Conservation (phyloP, 2,329 filamentous ascomycete genomes). For the Parafenestella ontariensis region DNA sequence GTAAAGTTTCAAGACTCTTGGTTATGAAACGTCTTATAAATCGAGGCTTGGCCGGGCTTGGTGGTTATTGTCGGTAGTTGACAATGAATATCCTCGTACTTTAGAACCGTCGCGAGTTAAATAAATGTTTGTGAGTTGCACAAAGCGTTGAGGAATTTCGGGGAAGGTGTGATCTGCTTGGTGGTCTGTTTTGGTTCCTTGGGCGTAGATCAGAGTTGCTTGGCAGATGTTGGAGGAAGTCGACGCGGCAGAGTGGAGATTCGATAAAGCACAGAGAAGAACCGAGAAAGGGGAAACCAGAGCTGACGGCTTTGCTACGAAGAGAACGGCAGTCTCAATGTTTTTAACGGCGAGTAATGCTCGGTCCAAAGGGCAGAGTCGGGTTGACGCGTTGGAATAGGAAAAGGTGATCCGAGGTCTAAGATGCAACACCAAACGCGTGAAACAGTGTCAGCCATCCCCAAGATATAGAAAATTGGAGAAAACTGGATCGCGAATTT, state of each 20-base stretch:
- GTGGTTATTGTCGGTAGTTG: constrained; percentile 22
- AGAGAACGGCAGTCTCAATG: constrained; percentile 12
- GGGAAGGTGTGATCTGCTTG: too few relatives aligned
- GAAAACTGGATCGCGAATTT: constrained; percentile 25
- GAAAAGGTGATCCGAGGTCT: constrained; percentile 26
- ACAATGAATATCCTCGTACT: constrained; percentile 25
- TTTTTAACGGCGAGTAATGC: constrained; percentile 13
- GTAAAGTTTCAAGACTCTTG: constrained; percentile 29
- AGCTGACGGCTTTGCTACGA: constrained; percentile 11
- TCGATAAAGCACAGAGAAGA: constrained; percentile 21
- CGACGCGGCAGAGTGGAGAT: constrained; percentile 41
- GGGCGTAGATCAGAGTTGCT: constrained; percentile 23
- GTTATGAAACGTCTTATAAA: constrained; percentile 16
- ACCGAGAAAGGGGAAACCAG: constrained; percentile 13
- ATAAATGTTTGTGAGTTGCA: constrained; percentile 25
- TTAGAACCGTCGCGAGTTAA: constrained; percentile 21
- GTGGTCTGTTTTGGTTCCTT: constrained; percentile 2
- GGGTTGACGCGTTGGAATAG: constrained; percentile 13
- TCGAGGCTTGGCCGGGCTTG: constrained; percentile 28
- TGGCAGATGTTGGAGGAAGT: constrained; percentile 26
- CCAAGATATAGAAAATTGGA: constrained; percentile 22
- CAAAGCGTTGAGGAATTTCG: constrained; percentile 33
- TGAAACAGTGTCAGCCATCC: constrained; percentile 16
- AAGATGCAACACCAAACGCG: constrained; percentile 17
- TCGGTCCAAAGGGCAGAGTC: constrained; percentile 23